phyloP scores from a whole-genome alignment of 768 basidiomycete genomes.

The Tylopilus subfusipes region DNA sequence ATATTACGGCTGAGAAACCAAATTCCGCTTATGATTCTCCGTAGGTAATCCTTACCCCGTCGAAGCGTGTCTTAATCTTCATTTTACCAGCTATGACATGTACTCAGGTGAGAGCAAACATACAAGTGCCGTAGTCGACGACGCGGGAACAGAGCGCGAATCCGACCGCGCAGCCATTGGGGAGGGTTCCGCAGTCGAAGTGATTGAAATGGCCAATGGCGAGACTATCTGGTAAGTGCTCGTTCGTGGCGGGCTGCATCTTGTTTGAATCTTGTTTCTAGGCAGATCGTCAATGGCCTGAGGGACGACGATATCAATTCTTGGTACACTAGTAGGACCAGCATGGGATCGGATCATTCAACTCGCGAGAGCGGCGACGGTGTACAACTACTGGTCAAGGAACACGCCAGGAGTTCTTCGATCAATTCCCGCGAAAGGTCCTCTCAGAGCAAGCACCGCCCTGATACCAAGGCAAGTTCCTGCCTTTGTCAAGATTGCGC shows the following conservation, averaged over 20 bases:
- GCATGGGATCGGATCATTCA: conserved; percentile 75
- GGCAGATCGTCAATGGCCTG: conserved; percentile 82
- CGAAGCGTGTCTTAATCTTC: conserved; percentile 16
- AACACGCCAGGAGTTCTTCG: conserved; percentile 58
- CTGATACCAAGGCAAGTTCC: conserved; percentile 76
- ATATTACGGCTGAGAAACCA: conserved; percentile 55
- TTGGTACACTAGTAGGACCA: conserved; percentile 60
- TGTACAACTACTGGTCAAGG: conserved; percentile 74
- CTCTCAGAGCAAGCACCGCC: conserved; percentile 53
- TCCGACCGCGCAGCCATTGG: conserved; percentile 28
- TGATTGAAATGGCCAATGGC: conserved; percentile 82
- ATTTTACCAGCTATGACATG: conserved; percentile 66
- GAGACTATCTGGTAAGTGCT: conserved; percentile 75
- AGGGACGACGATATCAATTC: conserved; percentile 75
- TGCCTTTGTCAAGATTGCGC: conserved; percentile 2
- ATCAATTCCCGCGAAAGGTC: conserved; percentile 59
- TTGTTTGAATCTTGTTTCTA: conserved; percentile 7
- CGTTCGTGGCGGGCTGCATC: not conserved
- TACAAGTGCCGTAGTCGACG: conserved; percentile 34
- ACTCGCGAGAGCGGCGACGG: conserved; percentile 43
- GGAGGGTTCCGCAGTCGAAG: conserved; percentile 65
- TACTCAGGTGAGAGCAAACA: conserved; percentile 59
- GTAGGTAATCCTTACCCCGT: conserved; percentile 44
- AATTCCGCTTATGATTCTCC: conserved; percentile 74
- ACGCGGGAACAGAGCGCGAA: conserved; percentile 26